phyloP scores from a whole-genome alignment of 2,329 filamentous ascomycete species.

The Boeremia exigua region DNA sequence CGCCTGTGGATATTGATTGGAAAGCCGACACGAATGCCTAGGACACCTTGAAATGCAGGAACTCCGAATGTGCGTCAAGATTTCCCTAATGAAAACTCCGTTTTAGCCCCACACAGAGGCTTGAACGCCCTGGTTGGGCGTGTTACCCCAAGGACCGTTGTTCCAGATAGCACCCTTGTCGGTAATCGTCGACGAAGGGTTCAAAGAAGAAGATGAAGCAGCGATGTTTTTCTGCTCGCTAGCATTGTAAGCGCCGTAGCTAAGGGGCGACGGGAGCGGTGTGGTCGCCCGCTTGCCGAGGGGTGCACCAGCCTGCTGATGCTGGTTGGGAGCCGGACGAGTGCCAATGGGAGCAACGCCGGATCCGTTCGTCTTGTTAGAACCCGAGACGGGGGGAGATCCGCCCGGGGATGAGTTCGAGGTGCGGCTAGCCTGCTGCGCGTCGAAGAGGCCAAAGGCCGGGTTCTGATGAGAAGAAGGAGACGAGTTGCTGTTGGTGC shows the following conservation, averaged over 20 bases:
- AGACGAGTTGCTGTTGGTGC: conserved; percentile 84
- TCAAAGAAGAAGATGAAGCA: conserved; percentile 62
- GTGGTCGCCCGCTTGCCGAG: conserved; percentile 86
- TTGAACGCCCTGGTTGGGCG: conserved; percentile 73
- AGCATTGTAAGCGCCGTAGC: conserved; percentile 66
- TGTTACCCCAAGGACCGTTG: conserved; percentile 83
- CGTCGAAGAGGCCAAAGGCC: conserved; percentile 56
- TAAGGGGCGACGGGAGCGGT: conserved; percentile 86
- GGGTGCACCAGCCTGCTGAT: conserved; percentile 63
- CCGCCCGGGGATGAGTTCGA: conserved; percentile 85
- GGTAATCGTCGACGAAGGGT: conserved; percentile 56
- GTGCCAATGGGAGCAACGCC: conserved; percentile 93
- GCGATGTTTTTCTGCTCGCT: conserved; percentile 58
- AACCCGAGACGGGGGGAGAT: conserved; percentile 74
- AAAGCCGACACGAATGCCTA: conserved; percentile 49
- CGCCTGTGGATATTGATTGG: conserved; percentile 37
- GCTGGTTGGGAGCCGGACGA: conserved; percentile 71
- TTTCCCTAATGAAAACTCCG: conserved; percentile 43
- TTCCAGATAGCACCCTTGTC: conserved; percentile 69
- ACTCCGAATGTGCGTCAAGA: conserved; percentile 50
- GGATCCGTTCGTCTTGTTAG: conserved; percentile 64
- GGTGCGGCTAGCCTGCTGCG: conserved; percentile 75
- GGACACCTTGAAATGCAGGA: conserved; percentile 52
- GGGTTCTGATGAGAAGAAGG: conserved; percentile 70
- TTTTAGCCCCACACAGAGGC: conserved; percentile 90